A percentile compares a stretch with the other conserved stretches of the same genome.
Conservation (phyloP, 78 protist genomes). For the Dictyostelium citrinum region DNA sequence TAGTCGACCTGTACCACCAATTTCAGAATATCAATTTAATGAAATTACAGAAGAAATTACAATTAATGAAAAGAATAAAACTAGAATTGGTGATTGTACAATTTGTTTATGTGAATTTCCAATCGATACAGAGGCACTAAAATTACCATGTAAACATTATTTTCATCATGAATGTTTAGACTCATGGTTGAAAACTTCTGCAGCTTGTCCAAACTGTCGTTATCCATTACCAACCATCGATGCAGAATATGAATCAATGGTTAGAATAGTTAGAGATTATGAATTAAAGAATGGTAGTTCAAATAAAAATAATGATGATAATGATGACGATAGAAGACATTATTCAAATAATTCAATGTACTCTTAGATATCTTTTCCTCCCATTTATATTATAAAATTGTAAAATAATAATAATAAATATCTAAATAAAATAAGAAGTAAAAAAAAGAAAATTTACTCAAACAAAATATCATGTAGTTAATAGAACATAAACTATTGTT, state of each 20-base stretch:
- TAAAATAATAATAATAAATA: neutral
- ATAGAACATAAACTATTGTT: too few species aligned
- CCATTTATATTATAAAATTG: neutral
- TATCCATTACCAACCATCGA: neutral
- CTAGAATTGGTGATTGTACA: slow-evolving; percentile 63
- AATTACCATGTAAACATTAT: slow-evolving; percentile 72
- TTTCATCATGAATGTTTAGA: slow-evolving; percentile 28
- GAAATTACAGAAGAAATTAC: slow-evolving; percentile 54
- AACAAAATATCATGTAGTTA: too few species aligned
- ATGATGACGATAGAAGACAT: slow-evolving; percentile 3
- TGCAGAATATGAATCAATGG: slow-evolving; percentile 41
- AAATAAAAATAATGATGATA: neutral
- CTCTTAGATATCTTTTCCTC: neutral
- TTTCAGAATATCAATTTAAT: slow-evolving; percentile 50
- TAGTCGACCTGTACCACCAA: slow-evolving; percentile 63
- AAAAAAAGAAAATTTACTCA: too few species aligned
- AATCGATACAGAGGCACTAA: slow-evolving; percentile 21
- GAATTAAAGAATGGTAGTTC: neutral
- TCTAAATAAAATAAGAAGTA: neutral
- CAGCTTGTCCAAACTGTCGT: slow-evolving; percentile 55
- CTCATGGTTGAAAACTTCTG: neutral
- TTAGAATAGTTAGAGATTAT: slow-evolving; percentile 18
- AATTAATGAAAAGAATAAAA: slow-evolving; percentile 48
- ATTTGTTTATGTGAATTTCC: slow-evolving; percentile 25
- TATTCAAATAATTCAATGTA: neutral